phyloP scores from a whole-genome alignment of 176 grass and related monocot genomes.

The Oryza meridionalis region DNA sequence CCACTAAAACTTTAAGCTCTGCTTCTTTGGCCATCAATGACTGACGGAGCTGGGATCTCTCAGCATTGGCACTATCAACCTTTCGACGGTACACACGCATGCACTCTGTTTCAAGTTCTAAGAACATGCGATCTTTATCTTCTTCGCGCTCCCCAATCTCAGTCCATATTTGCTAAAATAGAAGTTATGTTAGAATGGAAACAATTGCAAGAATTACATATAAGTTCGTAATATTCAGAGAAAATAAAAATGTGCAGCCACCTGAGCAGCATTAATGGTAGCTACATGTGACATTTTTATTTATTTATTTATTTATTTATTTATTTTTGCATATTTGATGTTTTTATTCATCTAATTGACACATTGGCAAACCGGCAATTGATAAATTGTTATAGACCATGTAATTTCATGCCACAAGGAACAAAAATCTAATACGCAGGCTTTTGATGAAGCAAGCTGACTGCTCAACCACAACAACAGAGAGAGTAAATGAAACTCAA shows the following conservation, averaged over 20 bases:
- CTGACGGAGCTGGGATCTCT: slow-evolving; percentile 69
- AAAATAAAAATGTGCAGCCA: background rate
- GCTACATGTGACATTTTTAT: background rate
- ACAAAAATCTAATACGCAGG: background rate
- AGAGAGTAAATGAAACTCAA: background rate
- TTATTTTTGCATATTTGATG: background rate
- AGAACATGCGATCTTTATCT: slow-evolving; percentile 88
- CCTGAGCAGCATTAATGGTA: background rate
- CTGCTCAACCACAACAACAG: background rate
- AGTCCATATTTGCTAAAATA: slow-evolving; percentile 79
- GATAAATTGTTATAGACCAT: background rate
- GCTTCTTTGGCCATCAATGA: slow-evolving; percentile 80
- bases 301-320: too few species aligned
- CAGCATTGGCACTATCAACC: slow-evolving; percentile 75
- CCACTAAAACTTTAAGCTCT: slow-evolving; percentile 76
- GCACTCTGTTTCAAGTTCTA: slow-evolving; percentile 91
- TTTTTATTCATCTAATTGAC: background rate
- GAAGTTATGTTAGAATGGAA: slow-evolving; percentile 28
- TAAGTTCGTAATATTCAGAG: slow-evolving; percentile 7
- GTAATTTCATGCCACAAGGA: slow-evolving; percentile 9
- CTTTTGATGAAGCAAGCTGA: slow-evolving; percentile 33
- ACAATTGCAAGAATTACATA: background rate
- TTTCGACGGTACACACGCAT: slow-evolving; percentile 80
- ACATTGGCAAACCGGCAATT: background rate
- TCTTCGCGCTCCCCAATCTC: slow-evolving; percentile 90